phyloP scores from a whole-genome alignment of 768 basidiomycete species.

The Calocybe cyanea region DNA sequence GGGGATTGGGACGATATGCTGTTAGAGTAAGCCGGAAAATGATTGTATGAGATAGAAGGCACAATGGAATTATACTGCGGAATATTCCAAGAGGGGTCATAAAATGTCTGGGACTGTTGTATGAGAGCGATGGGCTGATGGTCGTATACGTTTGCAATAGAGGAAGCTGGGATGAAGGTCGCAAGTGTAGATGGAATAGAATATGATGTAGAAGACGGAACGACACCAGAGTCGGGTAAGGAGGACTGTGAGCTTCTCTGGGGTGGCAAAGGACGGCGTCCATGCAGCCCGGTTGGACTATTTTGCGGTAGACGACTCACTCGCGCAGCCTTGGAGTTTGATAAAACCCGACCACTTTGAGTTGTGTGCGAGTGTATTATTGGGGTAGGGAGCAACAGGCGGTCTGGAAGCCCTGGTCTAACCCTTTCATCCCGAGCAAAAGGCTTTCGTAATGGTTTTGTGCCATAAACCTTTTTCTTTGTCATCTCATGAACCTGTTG shows the following conservation, averaged over 20 bases:
- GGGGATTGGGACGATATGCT: not conserved
- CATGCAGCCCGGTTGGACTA: slow-evolving; percentile 29
- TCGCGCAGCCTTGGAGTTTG: slow-evolving; percentile 32
- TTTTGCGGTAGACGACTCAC: slow-evolving; percentile 28
- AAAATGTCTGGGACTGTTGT: slow-evolving; percentile 3
- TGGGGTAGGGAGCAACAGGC: slow-evolving; percentile 22
- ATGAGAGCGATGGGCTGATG: slow-evolving; percentile 1
- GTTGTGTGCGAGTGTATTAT: slow-evolving; percentile 11
- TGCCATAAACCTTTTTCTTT: slow-evolving; percentile 63
- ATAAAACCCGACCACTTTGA: slow-evolving; percentile 27
- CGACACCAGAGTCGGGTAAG: slow-evolving; percentile 31
- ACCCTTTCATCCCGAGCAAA: slow-evolving; percentile 53
- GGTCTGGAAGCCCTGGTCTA: slow-evolving; percentile 20
- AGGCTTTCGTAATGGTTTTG: slow-evolving; percentile 45
- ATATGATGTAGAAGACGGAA: slow-evolving; percentile 16
- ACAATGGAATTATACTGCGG: slow-evolving; percentile 8
- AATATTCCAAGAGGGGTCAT: slow-evolving; percentile 7
- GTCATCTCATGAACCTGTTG: slow-evolving; percentile 68
- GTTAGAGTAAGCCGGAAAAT: not conserved
- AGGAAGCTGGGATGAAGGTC: slow-evolving; percentile 20
- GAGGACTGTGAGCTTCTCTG: slow-evolving; percentile 31
- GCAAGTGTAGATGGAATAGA: slow-evolving; percentile 11
- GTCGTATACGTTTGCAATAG: slow-evolving; percentile 8
- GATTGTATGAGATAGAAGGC: slow-evolving; percentile 7
- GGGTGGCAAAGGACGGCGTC: slow-evolving; percentile 26